Conservation (phyloP, 306 rosid species). For the Ceratonia siliqua region DNA sequence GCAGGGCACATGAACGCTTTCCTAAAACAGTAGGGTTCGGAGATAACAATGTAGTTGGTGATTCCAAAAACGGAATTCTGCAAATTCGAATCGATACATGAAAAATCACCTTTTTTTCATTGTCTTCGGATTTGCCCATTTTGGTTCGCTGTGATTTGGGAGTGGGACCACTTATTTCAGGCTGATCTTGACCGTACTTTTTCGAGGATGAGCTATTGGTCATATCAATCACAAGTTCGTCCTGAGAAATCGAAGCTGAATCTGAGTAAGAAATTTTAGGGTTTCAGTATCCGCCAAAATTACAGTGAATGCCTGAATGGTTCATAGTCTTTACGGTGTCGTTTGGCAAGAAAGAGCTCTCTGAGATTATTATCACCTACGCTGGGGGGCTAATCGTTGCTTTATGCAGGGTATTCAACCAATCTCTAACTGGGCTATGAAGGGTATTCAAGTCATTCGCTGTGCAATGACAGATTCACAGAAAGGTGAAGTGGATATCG, state of each 20-base stretch:
- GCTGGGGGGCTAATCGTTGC: not conserved
- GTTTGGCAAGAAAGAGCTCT: not conserved
- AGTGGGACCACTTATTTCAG: constrained; percentile 47
- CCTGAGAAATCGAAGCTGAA: constrained; percentile 40
- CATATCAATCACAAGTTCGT: constrained; percentile 39
- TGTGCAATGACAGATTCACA: too few relatives aligned
- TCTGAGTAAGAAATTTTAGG: constrained; percentile 38
- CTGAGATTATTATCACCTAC: not conserved
- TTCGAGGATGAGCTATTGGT: constrained; percentile 48
- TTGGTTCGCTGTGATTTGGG: constrained; percentile 49
- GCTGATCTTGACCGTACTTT: constrained; percentile 52
- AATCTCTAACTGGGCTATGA: not conserved
- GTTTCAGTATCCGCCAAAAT: constrained; percentile 33
- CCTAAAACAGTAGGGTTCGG: not conserved
- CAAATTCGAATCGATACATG: constrained; percentile 33
- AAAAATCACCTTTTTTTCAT: constrained; percentile 57
- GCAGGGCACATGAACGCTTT: not conserved
- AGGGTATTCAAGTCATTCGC: not conserved
- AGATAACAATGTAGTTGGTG: constrained; percentile 17
- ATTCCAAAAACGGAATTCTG: constrained; percentile 29
- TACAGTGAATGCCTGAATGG: not conserved
- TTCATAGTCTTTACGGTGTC: constrained; percentile 34
- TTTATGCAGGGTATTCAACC: not conserved
- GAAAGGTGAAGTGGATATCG: too few relatives aligned
- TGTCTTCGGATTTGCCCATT: constrained; percentile 68